Percentiles rank a stretch among this genome's conserved stretches.
Evolutionary conservation across 75 land plant species (phyloP).

Genomic region (Selaginella tamariscina): DNA sequence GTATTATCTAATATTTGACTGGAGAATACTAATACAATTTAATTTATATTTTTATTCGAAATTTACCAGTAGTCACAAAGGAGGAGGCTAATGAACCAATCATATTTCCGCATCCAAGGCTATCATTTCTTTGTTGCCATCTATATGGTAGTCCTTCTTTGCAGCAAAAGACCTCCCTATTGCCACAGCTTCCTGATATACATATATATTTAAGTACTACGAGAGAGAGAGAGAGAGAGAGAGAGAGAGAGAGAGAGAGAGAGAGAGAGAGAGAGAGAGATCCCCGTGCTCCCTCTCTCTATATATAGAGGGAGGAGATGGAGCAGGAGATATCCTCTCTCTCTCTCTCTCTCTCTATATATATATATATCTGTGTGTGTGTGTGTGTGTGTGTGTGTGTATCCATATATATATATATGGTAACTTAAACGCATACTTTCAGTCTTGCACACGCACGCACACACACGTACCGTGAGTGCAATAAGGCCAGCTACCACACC

Average conservation of each 20-base stretch:
- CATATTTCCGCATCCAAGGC: background rate
- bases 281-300: no score
- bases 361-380: no score
- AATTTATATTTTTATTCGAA: no score
- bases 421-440: background rate
- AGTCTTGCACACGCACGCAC: no score
- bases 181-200: slow-evolving; percentile 7
- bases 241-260: no score
- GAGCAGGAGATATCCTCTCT: no score
- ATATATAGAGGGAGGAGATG: no score
- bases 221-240: no score
- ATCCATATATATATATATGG: background rate
- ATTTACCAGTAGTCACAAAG: background rate
- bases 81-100: background rate
- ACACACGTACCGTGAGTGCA: slow-evolving; percentile 43
- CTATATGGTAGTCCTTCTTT: slow-evolving; percentile 6
- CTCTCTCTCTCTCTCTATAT: no score
- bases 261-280: no score
- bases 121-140: slow-evolving; percentile 10
- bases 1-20: background rate
- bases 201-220: no score
- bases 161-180: slow-evolving; percentile 8
- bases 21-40: background rate
- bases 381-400: no score
- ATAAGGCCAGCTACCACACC: slow-evolving; percentile 61